Evolutionary conservation across 495 filamentous ascomycete species (phyloP).

Genomic region (Aspergillus biplanus): DNA sequence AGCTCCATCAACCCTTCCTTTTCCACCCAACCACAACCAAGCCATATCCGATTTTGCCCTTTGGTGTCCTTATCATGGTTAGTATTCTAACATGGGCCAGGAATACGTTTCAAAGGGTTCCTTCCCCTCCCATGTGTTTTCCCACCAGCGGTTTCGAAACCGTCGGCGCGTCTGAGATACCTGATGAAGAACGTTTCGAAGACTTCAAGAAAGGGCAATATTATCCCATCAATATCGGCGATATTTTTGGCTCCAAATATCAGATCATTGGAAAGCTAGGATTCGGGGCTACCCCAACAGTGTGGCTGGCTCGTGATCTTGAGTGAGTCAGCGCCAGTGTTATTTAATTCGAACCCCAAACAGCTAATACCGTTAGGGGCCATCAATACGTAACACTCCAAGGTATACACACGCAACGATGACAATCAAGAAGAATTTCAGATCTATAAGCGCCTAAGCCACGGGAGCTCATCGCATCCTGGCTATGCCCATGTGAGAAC

Average conservation of each 20-base stretch:
- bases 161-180: not conserved
- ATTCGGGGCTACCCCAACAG: slow-evolving; percentile 56
- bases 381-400: slow-evolving; percentile 49
- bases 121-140: not conserved
- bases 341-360: slow-evolving; percentile 11
- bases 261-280: slow-evolving; percentile 61
- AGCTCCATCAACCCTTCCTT: too few relatives aligned
- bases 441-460: slow-evolving; percentile 32
- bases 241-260: slow-evolving; percentile 52
- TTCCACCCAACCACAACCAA: too few relatives aligned
- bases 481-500: slow-evolving; percentile 32
- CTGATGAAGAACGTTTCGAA: slow-evolving; percentile 25
- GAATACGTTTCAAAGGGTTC: not conserved
- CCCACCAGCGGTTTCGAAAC: not conserved
- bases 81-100: not conserved
- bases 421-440: slow-evolving; percentile 31
- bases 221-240: slow-evolving; percentile 57
- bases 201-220: slow-evolving; percentile 47
- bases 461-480: slow-evolving; percentile 28
- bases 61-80: not conserved
- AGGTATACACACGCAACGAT: slow-evolving; percentile 39
- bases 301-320: slow-evolving; percentile 58
- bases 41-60: not conserved
- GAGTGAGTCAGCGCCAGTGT: slow-evolving; percentile 38
- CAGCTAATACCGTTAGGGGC: slow-evolving; percentile 29